These are phyloP conservation scores for Geotrichum europaeum DNA, from an alignment of 1,139 yeast genomes.

Conservation along the genomic window DNA sequence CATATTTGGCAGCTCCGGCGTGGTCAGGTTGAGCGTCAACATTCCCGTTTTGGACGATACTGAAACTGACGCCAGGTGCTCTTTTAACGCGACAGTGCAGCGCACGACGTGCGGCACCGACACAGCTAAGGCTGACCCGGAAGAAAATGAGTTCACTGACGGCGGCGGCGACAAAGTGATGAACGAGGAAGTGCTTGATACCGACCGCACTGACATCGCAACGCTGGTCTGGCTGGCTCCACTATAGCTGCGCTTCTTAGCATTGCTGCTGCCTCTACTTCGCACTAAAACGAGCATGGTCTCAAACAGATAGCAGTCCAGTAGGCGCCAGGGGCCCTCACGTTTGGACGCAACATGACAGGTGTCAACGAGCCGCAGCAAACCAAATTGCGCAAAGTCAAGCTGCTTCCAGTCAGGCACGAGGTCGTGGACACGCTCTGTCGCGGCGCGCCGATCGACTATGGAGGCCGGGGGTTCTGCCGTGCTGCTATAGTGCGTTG, in stretches of 20 bases:
- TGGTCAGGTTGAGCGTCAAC: slow-evolving; percentile 16
- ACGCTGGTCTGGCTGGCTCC: neutral
- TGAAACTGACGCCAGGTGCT: slow-evolving; percentile 18
- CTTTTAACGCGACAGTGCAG: slow-evolving; percentile 20
- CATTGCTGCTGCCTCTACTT: neutral
- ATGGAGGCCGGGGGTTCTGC: neutral
- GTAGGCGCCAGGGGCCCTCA: slow-evolving; percentile 21
- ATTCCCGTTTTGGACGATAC: slow-evolving; percentile 10
- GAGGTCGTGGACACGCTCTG: slow-evolving; percentile 4
- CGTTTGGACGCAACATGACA: slow-evolving; percentile 20
- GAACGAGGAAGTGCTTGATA: neutral
- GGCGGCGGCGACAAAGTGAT: neutral
- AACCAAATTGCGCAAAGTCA: slow-evolving; percentile 21
- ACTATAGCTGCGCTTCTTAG: neutral
- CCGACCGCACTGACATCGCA: neutral
- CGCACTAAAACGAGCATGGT: slow-evolving; percentile 21
- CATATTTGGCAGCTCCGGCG: slow-evolving; percentile 14
- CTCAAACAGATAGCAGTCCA: slow-evolving; percentile 25
- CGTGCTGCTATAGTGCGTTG: neutral
- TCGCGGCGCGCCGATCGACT: neutral
- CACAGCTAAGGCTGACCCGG: neutral
- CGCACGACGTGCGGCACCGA: slow-evolving; percentile 13
- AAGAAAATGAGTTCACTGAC: neutral
- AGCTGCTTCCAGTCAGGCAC: slow-evolving; percentile 20
- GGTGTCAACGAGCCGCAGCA: slow-evolving; percentile 20